Conservation (phyloP, 2,329 filamentous ascomycete genomes). For the Huntiella abstrusa region DNA sequence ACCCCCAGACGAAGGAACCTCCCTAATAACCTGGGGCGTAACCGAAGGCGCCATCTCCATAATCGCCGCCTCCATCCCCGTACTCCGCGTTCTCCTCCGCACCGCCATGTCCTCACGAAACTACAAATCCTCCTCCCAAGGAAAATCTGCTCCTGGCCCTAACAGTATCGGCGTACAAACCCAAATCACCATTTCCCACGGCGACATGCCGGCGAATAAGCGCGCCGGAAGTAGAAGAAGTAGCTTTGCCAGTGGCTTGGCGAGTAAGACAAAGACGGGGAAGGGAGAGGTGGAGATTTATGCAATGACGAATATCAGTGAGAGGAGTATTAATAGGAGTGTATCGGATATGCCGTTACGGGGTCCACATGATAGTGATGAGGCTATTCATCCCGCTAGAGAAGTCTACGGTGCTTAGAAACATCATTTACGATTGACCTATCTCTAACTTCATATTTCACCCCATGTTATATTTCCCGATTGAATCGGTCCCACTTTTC, state of each 20-base stretch:
- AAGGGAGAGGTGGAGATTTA: slow-evolving; percentile 8
- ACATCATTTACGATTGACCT: too few species aligned
- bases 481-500: too few species aligned
- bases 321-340: slow-evolving; percentile 6
- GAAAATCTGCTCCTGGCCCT: neutral
- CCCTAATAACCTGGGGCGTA: slow-evolving; percentile 12
- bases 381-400: too few species aligned
- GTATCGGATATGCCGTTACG: slow-evolving; percentile 9
- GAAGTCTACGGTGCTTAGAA: too few species aligned
- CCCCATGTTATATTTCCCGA: too few species aligned
- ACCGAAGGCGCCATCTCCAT: slow-evolving; percentile 12
- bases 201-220: neutral
- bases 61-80: slow-evolving; percentile 11
- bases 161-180: slow-evolving; percentile 1
- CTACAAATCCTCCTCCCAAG: slow-evolving; percentile 1
- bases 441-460: too few species aligned
- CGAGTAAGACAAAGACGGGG: neutral
- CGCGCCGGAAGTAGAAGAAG: neutral
- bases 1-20: neutral
- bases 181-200: neutral
- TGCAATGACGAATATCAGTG: slow-evolving; percentile 11
- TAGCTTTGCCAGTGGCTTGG: neutral
- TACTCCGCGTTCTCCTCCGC: slow-evolving; percentile 12
- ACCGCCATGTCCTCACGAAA: slow-evolving; percentile 8
- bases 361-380: neutral